phyloP scores from a whole-genome alignment of 805 yeast genomes.

The Nematodospora valgi region DNA sequence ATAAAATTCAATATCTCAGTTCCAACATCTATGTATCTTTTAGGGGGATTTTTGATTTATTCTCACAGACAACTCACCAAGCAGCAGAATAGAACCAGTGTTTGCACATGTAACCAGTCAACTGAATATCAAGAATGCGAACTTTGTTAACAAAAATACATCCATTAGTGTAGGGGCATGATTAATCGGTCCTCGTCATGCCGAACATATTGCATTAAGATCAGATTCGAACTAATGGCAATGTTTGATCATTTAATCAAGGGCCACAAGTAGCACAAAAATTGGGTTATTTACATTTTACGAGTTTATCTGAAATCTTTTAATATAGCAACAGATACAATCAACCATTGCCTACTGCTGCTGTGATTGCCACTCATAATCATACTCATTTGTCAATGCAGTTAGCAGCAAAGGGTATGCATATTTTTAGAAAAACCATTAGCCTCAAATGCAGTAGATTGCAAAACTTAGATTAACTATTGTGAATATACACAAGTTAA shows the following conservation, averaged over 20 bases:
- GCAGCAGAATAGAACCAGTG: slow-evolving; percentile 1
- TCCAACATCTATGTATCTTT: too few relatives aligned
- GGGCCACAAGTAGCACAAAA: slow-evolving; percentile 26
- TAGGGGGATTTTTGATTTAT: too few relatives aligned
- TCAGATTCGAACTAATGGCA: slow-evolving; percentile 26
- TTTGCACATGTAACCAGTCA: background rate
- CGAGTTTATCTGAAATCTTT: slow-evolving; percentile 23
- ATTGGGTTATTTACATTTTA: slow-evolving; percentile 22
- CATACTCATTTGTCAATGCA: slow-evolving; percentile 36
- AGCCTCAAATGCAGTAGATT: slow-evolving; percentile 32
- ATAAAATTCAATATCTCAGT: too few relatives aligned
- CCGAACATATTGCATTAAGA: slow-evolving; percentile 26
- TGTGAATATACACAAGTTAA: slow-evolving; percentile 23
- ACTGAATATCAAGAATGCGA: background rate
- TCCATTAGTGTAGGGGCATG: slow-evolving; percentile 37
- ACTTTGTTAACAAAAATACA: slow-evolving; percentile 6
- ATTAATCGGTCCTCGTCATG: slow-evolving; percentile 40
- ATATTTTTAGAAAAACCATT: slow-evolving; percentile 40
- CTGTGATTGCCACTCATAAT: slow-evolving; percentile 41
- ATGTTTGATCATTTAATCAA: slow-evolving; percentile 33
- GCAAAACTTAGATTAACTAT: slow-evolving; percentile 27
- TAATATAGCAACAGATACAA: slow-evolving; percentile 18
- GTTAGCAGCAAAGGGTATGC: slow-evolving; percentile 33
- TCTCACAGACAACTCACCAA: background rate
- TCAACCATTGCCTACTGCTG: slow-evolving; percentile 32